Evolutionary conservation across 73 alveolate species (phyloP), one percentile per base, ranked within the genome.

Genomic region (Paramecium pentaurelia): DNA sequence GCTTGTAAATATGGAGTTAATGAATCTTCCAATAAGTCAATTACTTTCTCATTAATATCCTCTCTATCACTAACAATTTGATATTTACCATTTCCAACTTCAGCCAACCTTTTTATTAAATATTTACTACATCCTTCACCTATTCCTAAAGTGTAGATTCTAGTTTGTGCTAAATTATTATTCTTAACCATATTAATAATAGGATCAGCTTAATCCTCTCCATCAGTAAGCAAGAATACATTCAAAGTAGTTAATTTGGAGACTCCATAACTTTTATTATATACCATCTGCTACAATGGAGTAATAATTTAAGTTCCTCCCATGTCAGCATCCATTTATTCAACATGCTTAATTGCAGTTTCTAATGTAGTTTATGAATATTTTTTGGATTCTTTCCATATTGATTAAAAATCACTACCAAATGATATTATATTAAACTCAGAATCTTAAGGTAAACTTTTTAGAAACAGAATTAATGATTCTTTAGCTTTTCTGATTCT

Each of bases 161-260:
- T 95, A 38, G 93, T 25, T 60, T 27, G 40, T 12, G 93, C 54
- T 4, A 86, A 92, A 86, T 93, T 75, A 18, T 86, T 90, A 92
- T 85, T 36, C 18, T 96, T 95, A 30, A 95, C 86, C 60, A 95
- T 30, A 16, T 97, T 80, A 11, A 98, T 96, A 34, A 85, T 88
- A 28, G 97, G 96, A 51, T 40, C 97, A 92, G 97, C 89, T 32
- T 86, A 54, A 10, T 96, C 99, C 71, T 92, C 98, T 10, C 99
- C 99, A 95, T 98, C 99, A 34, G 99, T 98, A 59, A 98, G 93
- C 45, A 98, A 93, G 87, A 95, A 98, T 8, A 98, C 93, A 86
- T 95, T 88, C 83, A 95, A 94, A 60, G 44, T 60, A 10, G 25
- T 51, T 16, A 1, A 22, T 1, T 60, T 60, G 12, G 16, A 12